Evolutionary conservation across 768 basidiomycete species (phyloP), one percentile per base, ranked within the genome.

Genomic region (Lentinus tigrinus): DNA sequence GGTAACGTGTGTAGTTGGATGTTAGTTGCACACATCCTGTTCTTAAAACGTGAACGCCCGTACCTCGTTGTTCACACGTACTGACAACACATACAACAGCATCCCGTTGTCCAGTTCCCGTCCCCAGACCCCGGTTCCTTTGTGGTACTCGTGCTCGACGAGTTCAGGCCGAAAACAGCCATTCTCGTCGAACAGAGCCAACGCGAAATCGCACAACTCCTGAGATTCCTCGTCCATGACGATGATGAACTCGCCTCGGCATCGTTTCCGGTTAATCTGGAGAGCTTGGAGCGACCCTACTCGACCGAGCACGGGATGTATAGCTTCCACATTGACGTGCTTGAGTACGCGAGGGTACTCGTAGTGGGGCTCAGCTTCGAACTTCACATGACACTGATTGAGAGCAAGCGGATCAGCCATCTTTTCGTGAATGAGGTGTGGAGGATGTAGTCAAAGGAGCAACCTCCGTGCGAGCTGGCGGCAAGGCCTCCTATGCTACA

Each of bases 71-170:
- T 65, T 52, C 2, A 74, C 71, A 2, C 44, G 23, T n/a, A 73
- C 54, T 26, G 65, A 52, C 9, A 67, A 43, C 21, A 75, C 44
- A 54, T 73, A 73, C 14, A 74, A 19, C 42, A 74, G 52, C 34
- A 53, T 44, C 14, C 72, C 73, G 2, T 52, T 4, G 51, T 73
- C 60, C 52, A 74, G 43, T 48, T 74, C 70, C 4, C 46, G 47
- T 16, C 70, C 71, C 72, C 71, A 74, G 28, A 66, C 70, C 6
- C 73, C 70, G 0, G 69, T 68, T 4, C 74, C 74, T 42, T 67
- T 70, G 47, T 69, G 69, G 26, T 61, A 44, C n/a, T 68, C 65
- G 17, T 68, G 58, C 17, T 72, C 65, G 16, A 70, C 47, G 3
- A 72, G 56, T 54, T 64, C 64, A 3, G 64, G 52, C 40, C 63